Base-by-base conservation (phyloP, 106 monocot species). In the Amphibolis antarctica region DNA sequence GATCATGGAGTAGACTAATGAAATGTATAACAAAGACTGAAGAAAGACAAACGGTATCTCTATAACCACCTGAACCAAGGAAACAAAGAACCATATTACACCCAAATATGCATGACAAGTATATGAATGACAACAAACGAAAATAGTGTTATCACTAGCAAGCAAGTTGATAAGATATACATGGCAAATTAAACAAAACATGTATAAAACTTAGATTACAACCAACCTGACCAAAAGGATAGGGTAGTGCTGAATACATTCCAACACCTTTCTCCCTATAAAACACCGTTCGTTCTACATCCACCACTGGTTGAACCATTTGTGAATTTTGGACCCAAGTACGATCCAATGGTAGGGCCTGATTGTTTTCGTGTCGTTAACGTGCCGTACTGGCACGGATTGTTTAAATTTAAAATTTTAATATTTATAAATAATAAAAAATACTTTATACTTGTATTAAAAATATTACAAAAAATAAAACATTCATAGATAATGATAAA, bases 41-140 rank as follows among this genome's bases (percentile, higher is more conserved):
- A 80, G 23, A 52, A 88, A 63, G 59, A 74, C 74, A 65, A 84
- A 78, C 21, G 88, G 88, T 26, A 88, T 64, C 76, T 84, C 88
- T 58, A 88, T 84, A 12, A 71, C 45, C 14, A 88, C 88, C 88
- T 88, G 69, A 43, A 48, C n/a, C n/a, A n/a, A n/a, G n/a, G n/a
- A n/a, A n/a, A n/a, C n/a, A n/a, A n/a, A n/a, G n/a, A n/a, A n/a
- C n/a, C n/a, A n/a, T n/a, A n/a, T n/a, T 9, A 42, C 31, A 36
- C 21, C 25, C 0, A 22, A 22, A 55, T 24, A 55, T 55, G 3
- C 3, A 49, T 17, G 15, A 3, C 15, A 9, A 49, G 48, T 13
- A 13, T 49, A 13, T 13, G 48, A 12, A 17, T 13, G 15, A 49
- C 13, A n/a, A 9, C 11, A 12, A 49, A 49, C 10, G 48, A 14